Conservation (phyloP, 1,284 basidiomycete species). For the Binderoboletus segoi region DNA sequence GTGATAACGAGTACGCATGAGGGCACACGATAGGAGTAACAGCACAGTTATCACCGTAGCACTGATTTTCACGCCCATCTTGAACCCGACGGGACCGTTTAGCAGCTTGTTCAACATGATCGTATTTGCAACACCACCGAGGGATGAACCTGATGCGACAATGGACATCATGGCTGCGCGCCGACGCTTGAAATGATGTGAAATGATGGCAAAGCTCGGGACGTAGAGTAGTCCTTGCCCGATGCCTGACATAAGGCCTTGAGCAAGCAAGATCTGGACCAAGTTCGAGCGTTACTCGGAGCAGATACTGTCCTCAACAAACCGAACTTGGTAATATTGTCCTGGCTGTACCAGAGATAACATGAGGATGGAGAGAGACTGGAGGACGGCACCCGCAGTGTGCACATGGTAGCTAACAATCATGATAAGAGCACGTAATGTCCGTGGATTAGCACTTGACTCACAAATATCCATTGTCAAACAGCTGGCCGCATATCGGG, state of each 20-base stretch:
- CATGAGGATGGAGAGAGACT: conserved; percentile 38
- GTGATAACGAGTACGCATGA: conserved; percentile 32
- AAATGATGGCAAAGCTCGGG: conserved; percentile 36
- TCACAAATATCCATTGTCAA: conserved; percentile 37
- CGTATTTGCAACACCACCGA: conserved; percentile 36
- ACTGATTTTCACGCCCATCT: conserved; percentile 30
- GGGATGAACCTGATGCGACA: conserved; percentile 32
- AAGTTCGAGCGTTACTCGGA: background rate
- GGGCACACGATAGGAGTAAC: conserved; percentile 29
- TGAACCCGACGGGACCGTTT: conserved; percentile 29
- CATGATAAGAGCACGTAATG: background rate
- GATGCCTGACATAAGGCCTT: conserved; percentile 37
- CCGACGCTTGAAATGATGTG: conserved; percentile 39
- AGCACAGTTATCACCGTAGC: conserved; percentile 30
- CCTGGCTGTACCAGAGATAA: conserved; percentile 38
- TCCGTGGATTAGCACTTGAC: conserved; percentile 1
- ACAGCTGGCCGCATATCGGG: conserved; percentile 28
- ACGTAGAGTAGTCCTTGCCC: conserved; percentile 36
- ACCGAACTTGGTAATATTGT: conserved; percentile 37
- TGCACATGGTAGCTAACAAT: conserved; percentile 15
- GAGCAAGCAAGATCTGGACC: conserved; percentile 36
- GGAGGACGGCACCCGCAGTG: conserved; percentile 29
- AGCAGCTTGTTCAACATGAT: conserved; percentile 46
- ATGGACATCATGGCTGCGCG: conserved; percentile 35
- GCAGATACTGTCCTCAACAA: background rate